These are phyloP conservation scores for Sphagnum tenellum DNA, from an alignment of 225 moss, liverwort and hornwort species.

Conservation along the genomic window DNA sequence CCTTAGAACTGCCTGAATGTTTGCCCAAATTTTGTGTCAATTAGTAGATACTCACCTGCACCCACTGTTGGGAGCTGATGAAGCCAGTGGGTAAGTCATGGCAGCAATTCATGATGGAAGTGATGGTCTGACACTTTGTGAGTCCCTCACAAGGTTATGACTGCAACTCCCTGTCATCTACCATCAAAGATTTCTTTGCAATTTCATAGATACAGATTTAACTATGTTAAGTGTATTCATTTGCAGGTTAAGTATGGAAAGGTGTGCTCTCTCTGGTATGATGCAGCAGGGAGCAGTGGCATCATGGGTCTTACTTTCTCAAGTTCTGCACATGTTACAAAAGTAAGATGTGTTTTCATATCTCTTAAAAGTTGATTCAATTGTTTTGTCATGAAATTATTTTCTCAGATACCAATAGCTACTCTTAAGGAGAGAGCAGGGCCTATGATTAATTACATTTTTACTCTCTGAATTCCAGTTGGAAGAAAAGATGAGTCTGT, in stretches of 20 bases:
- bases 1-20: too few relatives aligned
- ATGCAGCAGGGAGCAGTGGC: slow-evolving; percentile 47
- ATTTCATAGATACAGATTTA: neutral
- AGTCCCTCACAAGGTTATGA: neutral
- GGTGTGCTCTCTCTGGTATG: slow-evolving; percentile 51
- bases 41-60: neutral
- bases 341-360: slow-evolving; percentile 9
- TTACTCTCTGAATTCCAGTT: neutral
- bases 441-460: neutral
- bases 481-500: neutral
- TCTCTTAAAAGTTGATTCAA: neutral
- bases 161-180: too few relatives aligned
- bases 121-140: too few relatives aligned
- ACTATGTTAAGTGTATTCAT: neutral
- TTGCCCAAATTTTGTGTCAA: neutral
- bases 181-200: too few relatives aligned
- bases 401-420: too few relatives aligned
- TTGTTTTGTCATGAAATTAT: neutral
- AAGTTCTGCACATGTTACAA: slow-evolving; percentile 12
- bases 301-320: slow-evolving; percentile 57
- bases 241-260: slow-evolving; percentile 41
- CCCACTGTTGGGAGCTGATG: neutral
- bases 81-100: neutral
- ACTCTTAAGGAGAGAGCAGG: neutral
- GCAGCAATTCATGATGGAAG: neutral